These are phyloP conservation scores for Pelargonium fulgidum DNA, from an alignment of 441 rosid species.

Conservation along the genomic window DNA sequence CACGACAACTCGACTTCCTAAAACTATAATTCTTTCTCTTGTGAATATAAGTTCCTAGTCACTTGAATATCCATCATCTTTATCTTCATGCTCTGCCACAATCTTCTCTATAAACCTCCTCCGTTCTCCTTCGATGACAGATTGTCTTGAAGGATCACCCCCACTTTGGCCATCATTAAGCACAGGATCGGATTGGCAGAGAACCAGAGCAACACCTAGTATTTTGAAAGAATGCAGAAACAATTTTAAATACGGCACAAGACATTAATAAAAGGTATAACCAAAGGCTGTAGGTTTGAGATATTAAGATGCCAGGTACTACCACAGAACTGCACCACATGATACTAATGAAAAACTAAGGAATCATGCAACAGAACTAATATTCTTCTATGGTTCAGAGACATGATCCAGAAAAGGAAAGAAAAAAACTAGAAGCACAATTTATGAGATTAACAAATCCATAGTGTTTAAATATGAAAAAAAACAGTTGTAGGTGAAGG, in stretches of 20 bases:
- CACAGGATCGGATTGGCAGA: constrained; percentile 88
- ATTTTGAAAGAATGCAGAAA: constrained; percentile 8
- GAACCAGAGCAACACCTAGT: constrained; percentile 85
- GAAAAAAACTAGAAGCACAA: background rate
- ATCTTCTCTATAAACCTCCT: constrained; percentile 79
- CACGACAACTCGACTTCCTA: background rate
- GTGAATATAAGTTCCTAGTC: constrained; percentile 41
- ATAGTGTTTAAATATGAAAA: background rate
- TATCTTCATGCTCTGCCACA: constrained; percentile 75
- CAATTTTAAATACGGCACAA: background rate
- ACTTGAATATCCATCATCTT: constrained; percentile 70
- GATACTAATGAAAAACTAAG: background rate
- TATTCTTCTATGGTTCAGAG: background rate
- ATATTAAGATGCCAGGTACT: background rate
- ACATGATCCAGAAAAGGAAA: background rate
- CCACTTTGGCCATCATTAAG: constrained; percentile 86
- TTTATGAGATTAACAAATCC: background rate
- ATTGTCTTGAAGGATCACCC: constrained; percentile 63
- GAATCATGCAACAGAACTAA: background rate
- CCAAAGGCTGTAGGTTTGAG: background rate
- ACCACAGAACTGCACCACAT: background rate
- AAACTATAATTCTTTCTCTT: background rate
- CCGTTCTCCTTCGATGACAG: constrained; percentile 78
- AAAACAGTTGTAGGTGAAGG: background rate
- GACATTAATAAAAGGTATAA: background rate